Evolutionary conservation across 805 yeast species (phyloP), one percentile per base, ranked within the genome.

Genomic region (Yarrowia sp.): DNA sequence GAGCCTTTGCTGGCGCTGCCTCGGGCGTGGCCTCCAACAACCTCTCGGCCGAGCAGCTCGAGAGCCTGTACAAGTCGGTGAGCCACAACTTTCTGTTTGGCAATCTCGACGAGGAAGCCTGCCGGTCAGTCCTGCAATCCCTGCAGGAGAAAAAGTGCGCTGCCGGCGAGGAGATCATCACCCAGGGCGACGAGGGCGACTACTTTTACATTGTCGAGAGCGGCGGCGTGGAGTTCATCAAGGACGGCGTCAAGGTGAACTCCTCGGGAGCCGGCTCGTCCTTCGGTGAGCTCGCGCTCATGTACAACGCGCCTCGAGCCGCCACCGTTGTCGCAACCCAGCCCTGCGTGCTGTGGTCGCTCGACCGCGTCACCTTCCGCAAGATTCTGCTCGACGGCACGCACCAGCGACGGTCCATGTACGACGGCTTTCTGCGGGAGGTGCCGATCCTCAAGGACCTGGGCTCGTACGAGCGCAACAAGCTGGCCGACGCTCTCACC

Each of bases 241-340:
- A 88, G 31, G 83, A 90, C 72, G 87, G 84, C 59, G 72, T 80
- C 44, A 81, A 84, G 69, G 93, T 91, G 36, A 86, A 83, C 71
- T 78, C 87, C 1, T 81, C 89, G n/a, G 87, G 89, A 9, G 84
- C 90, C 38, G 97, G 98, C 6, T 84, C 96, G 4, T 86, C 93
- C 46, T 94, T 94, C 75, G 99, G 99, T 71, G 99, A 94, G 75
- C 81, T 94, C 70, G 99, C 99, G 3, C 81, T 94, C 69, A 91
- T 94, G 97, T 93, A 94, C 78, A 93, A 94, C 74, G 85, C 97
- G 18, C 97, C 97, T 65, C 85, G 99, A 76, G 98, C 98, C 7
- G 98, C 98, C 9, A 90, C 98, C 1, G 97, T 89, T 1, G 69
- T 81, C 25, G 92, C 97, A 9, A 73, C 78, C 22, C 80, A 88